These are phyloP conservation scores for Annulohypoxylon moriforme DNA, from an alignment of 495 filamentous ascomycete genomes.

Conservation along the genomic window DNA sequence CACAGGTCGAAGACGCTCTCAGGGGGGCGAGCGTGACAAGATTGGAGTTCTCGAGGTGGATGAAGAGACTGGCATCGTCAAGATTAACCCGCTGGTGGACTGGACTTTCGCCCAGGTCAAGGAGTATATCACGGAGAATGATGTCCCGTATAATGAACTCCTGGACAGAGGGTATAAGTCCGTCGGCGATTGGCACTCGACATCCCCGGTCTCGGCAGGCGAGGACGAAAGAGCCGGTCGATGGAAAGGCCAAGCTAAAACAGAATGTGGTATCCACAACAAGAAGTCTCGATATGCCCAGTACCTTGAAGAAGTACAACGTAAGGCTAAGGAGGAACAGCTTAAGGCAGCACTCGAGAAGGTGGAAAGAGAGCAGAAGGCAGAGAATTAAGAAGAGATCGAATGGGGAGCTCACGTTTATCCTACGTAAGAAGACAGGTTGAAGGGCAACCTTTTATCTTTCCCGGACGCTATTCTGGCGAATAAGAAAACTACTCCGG, in stretches of 20 bases:
- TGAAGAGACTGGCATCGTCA: constrained; percentile 86
- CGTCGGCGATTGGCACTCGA: constrained; percentile 97
- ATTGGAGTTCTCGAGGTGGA: constrained; percentile 92
- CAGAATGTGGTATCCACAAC: constrained; percentile 98
- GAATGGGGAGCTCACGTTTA: background rate
- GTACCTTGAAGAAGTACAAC: constrained; percentile 78
- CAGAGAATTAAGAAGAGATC: background rate
- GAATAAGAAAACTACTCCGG: background rate
- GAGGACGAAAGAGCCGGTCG: constrained; percentile 97
- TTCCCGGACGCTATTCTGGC: background rate
- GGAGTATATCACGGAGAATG: constrained; percentile 82
- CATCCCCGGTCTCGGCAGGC: constrained; percentile 85
- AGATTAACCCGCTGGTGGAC: constrained; percentile 98
- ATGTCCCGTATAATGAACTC: constrained; percentile 93
- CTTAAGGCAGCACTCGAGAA: constrained; percentile 52
- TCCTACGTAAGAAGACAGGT: background rate
- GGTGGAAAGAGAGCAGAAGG: constrained; percentile 46
- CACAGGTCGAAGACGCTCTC: constrained; percentile 91
- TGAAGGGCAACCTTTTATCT: background rate
- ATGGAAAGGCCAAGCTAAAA: constrained; percentile 95
- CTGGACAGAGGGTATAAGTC: constrained; percentile 95
- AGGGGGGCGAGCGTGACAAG: constrained; percentile 91
- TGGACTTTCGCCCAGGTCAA: constrained; percentile 93
- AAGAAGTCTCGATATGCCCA: constrained; percentile 90
- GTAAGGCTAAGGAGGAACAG: constrained; percentile 75